Percentiles rank a stretch among this genome's conserved stretches.
Evolutionary conservation across 768 basidiomycete species (phyloP).

Genomic region (Boletus rufocinnamomeus): DNA sequence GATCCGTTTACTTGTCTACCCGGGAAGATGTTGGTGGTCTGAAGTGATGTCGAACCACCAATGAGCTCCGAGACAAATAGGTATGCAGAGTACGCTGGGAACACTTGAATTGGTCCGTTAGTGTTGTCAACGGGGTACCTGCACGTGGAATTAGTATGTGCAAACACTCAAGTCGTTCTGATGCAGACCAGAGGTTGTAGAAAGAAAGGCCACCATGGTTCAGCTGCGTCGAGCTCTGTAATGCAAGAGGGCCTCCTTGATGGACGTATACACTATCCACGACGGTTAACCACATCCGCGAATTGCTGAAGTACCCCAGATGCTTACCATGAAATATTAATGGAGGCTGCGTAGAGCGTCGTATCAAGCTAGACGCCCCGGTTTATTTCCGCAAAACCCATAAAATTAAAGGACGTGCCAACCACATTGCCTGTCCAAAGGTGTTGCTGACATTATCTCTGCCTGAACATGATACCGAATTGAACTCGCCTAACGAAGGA

Average conservation of each 20-base stretch:
- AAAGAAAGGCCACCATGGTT: slow-evolving; percentile 49
- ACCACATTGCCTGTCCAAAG: slow-evolving; percentile 57
- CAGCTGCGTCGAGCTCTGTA: slow-evolving; percentile 51
- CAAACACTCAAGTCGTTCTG: neutral
- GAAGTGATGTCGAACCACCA: slow-evolving; percentile 44
- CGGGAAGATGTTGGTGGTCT: slow-evolving; percentile 51
- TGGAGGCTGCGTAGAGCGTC: slow-evolving; percentile 31
- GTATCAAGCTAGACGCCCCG: slow-evolving; percentile 16
- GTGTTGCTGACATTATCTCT: slow-evolving; percentile 52
- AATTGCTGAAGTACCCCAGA: neutral
- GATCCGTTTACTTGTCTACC: slow-evolving; percentile 54
- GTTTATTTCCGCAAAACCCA: neutral
- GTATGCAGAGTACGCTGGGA: slow-evolving; percentile 56
- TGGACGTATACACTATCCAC: slow-evolving; percentile 49
- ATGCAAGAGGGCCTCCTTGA: slow-evolving; percentile 53
- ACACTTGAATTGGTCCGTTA: slow-evolving; percentile 52
- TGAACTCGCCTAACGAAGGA: slow-evolving; percentile 47
- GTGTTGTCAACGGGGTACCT: slow-evolving; percentile 52
- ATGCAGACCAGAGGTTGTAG: slow-evolving; percentile 48
- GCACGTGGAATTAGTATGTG: neutral
- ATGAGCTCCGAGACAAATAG: slow-evolving; percentile 52
- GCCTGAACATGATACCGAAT: slow-evolving; percentile 56
- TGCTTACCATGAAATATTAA: slow-evolving; percentile 49
- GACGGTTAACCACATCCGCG: neutral
- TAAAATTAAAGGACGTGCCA: slow-evolving; percentile 36